Conservation (phyloP, 1,284 basidiomycete species). For the Fomitiporia mediterranea region DNA sequence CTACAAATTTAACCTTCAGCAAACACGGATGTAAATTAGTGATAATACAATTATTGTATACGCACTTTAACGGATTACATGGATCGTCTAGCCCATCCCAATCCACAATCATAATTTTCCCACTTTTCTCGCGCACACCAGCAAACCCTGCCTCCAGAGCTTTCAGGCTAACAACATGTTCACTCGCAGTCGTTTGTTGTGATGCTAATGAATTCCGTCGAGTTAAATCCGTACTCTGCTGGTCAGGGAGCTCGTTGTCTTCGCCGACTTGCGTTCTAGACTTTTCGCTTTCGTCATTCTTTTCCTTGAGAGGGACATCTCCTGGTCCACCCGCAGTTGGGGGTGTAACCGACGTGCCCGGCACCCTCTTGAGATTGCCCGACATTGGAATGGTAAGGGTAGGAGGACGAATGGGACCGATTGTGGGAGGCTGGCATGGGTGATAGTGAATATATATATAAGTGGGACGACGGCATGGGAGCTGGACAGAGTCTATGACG, state of each 20-base stretch:
- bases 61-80: slow-evolving; percentile 61
- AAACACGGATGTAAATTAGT: no score
- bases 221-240: neutral
- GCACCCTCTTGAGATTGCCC: neutral
- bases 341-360: neutral
- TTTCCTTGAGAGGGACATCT: neutral
- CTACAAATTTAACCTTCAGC: slow-evolving; percentile 34
- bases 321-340: neutral
- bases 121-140: slow-evolving; percentile 12
- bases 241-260: neutral
- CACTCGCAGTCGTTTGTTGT: neutral
- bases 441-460: neutral
- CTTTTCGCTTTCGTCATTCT: neutral
- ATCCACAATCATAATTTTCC: slow-evolving; percentile 43
- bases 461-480: no score
- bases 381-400: neutral
- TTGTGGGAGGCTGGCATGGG: neutral
- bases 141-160: slow-evolving; percentile 15
- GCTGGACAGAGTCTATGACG: no score
- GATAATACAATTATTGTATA: neutral
- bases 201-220: slow-evolving; percentile 9
- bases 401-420: no score
- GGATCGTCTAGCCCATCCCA: slow-evolving; percentile 64
- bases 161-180: slow-evolving; percentile 8
- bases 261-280: neutral